These are phyloP conservation scores for Phanerochaete sordida DNA, from an alignment of 768 basidiomycete species.

Conservation along the genomic window DNA sequence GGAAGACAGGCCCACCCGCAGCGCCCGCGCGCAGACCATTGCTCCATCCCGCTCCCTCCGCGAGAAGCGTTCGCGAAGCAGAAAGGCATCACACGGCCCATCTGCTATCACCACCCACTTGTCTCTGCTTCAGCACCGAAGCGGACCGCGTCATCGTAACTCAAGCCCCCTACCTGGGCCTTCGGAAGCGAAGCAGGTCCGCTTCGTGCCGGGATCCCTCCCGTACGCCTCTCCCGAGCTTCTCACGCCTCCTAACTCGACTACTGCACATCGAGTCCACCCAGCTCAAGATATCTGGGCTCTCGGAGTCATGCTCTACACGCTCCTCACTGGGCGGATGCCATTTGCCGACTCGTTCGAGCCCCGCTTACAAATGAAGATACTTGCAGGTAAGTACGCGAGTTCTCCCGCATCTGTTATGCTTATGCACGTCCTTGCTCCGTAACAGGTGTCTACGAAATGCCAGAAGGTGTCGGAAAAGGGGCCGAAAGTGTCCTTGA, in stretches of 20 bases:
- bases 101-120: conserved; percentile 27
- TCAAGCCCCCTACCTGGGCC: conserved; percentile 38
- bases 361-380: conserved; percentile 88
- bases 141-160: conserved; percentile 46
- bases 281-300: conserved; percentile 97
- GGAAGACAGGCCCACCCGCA: conserved; percentile 12
- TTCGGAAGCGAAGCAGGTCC: conserved; percentile 29
- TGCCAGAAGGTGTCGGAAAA: conserved; percentile 52
- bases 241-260: conserved; percentile 53
- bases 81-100: conserved; percentile 7
- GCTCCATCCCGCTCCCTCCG: neutral
- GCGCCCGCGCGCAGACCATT: neutral
- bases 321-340: conserved; percentile 77
- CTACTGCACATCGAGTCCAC: conserved; percentile 37
- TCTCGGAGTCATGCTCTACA: conserved; percentile 84
- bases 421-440: conserved; percentile 9
- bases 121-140: conserved; percentile 35
- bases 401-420: neutral
- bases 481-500: conserved; percentile 66
- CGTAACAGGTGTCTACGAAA: conserved; percentile 54
- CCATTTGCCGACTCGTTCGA: conserved; percentile 92
- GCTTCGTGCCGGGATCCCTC: conserved; percentile 77
- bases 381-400: conserved; percentile 62
- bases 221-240: conserved; percentile 92
- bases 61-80: conserved; percentile 20